Evolutionary conservation across 2,329 filamentous ascomycete genomes (phyloP).

Genomic region (Ceratocystiopsis sp.): DNA sequence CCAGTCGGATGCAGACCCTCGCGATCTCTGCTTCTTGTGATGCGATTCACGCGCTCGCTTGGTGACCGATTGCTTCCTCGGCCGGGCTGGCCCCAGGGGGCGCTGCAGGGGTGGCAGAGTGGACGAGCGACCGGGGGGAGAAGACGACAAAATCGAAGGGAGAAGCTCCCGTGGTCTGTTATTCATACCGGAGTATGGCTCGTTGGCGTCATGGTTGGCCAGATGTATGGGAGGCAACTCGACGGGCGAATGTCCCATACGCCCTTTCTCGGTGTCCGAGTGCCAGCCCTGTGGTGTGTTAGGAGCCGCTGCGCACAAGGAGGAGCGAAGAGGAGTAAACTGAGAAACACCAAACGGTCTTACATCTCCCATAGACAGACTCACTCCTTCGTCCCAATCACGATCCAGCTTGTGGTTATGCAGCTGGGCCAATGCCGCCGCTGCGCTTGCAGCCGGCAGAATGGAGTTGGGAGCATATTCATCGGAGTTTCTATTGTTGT

Average conservation of each 20-base stretch:
- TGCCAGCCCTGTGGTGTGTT: slow-evolving; percentile 42
- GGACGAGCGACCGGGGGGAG: slow-evolving; percentile 72
- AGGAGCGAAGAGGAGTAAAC: not conserved
- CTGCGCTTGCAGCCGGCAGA: slow-evolving; percentile 57
- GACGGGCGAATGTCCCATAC: slow-evolving; percentile 48
- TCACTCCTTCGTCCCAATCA: slow-evolving; percentile 62
- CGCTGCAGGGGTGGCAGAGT: slow-evolving; percentile 74
- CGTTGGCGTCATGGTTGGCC: slow-evolving; percentile 45
- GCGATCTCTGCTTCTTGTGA: slow-evolving; percentile 66
- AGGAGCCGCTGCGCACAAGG: not conserved
- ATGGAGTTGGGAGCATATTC: slow-evolving; percentile 48
- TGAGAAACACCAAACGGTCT: slow-evolving; percentile 2
- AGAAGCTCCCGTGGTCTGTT: slow-evolving; percentile 54
- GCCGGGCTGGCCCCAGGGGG: slow-evolving; percentile 50
- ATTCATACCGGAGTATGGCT: slow-evolving; percentile 50
- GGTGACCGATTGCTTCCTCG: slow-evolving; percentile 73
- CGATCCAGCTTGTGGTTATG: slow-evolving; percentile 56
- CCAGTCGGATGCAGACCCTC: slow-evolving; percentile 52
- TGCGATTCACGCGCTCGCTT: slow-evolving; percentile 60
- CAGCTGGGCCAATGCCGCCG: slow-evolving; percentile 73
- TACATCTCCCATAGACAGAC: slow-evolving; percentile 2
- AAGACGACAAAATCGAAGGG: slow-evolving; percentile 65
- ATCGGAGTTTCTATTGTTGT: slow-evolving; percentile 51
- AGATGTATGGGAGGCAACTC: slow-evolving; percentile 55
- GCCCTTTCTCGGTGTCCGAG: slow-evolving; percentile 51